These are phyloP conservation scores for Apodospora peruviana DNA, from an alignment of 495 filamentous ascomycete species.

Conservation along the genomic window DNA sequence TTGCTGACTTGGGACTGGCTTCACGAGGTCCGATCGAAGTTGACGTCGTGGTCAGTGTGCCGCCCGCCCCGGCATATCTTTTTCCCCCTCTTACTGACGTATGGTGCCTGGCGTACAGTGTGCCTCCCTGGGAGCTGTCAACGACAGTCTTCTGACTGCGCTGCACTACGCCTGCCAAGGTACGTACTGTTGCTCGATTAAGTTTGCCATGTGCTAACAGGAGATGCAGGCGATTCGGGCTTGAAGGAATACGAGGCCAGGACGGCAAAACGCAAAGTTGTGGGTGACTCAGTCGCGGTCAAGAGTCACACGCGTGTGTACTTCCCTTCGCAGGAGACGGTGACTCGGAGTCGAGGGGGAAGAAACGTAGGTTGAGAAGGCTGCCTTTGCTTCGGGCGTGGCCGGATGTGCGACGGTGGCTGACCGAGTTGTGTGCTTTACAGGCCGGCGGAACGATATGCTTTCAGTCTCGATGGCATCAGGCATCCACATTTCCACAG, in stretches of 20 bases:
- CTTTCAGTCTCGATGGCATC: constrained; percentile 63
- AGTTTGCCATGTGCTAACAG: neutral
- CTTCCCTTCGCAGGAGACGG: constrained; percentile 75
- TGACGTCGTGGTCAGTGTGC: constrained; percentile 54
- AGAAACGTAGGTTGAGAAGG: constrained; percentile 32
- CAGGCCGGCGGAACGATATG: constrained; percentile 75
- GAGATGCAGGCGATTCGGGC: constrained; percentile 52
- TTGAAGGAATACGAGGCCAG: constrained; percentile 50
- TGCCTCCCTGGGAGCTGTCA: constrained; percentile 75
- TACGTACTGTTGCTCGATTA: constrained; percentile 16
- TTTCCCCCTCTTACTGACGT: too few relatives aligned
- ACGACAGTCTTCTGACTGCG: constrained; percentile 57
- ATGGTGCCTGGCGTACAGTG: constrained; percentile 50
- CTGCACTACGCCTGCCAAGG: constrained; percentile 76
- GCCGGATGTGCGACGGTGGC: too few relatives aligned
- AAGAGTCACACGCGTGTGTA: constrained; percentile 62
- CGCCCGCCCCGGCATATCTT: too few relatives aligned
- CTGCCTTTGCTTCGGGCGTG: too few relatives aligned
- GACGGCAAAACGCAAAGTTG: constrained; percentile 19
- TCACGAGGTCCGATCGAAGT: constrained; percentile 45
- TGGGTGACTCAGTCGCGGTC: constrained; percentile 31
- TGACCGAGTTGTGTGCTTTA: too few relatives aligned
- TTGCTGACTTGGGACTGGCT: constrained; percentile 51
- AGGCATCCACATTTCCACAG: constrained; percentile 59
- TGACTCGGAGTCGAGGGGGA: constrained; percentile 56